A percentile compares a stretch with the other conserved stretches of the same genome.
Conservation (phyloP, 2,329 filamentous ascomycete genomes). For the Calycina herbarum region DNA sequence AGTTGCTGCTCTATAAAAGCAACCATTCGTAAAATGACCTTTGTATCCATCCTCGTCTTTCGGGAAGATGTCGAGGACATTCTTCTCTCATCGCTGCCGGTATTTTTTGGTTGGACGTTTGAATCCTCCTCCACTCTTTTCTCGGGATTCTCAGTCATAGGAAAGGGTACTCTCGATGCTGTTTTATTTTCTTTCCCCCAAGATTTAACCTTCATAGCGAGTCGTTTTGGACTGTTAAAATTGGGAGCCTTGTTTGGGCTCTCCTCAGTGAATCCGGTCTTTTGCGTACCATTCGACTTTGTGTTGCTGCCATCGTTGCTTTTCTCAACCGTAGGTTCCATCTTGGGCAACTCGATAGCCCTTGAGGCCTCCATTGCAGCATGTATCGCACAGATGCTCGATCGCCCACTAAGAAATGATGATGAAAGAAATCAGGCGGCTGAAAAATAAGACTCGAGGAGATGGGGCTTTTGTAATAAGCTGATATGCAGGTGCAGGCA, state of each 20-base stretch:
- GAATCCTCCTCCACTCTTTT: neutral
- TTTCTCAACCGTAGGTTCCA: neutral
- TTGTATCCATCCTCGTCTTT: neutral
- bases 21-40: neutral
- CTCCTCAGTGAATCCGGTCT: neutral
- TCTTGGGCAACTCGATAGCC: neutral
- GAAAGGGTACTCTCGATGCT: neutral
- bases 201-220: neutral
- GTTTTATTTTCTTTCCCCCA: neutral
- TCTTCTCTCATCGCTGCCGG: neutral
- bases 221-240: neutral
- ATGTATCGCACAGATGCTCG: neutral
- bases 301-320: neutral
- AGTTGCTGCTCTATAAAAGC: neutral
- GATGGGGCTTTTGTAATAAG: neutral
- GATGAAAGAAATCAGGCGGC: neutral
- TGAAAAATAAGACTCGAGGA: neutral
- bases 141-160: neutral
- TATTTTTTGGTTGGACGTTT: neutral
- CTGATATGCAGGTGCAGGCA: neutral
- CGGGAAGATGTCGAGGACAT: neutral
- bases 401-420: neutral
- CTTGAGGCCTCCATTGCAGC: neutral
- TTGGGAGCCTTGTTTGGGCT: neutral
- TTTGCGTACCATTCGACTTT: neutral